phyloP scores from a whole-genome alignment of 768 basidiomycete genomes.

The Harrya chromipes region DNA sequence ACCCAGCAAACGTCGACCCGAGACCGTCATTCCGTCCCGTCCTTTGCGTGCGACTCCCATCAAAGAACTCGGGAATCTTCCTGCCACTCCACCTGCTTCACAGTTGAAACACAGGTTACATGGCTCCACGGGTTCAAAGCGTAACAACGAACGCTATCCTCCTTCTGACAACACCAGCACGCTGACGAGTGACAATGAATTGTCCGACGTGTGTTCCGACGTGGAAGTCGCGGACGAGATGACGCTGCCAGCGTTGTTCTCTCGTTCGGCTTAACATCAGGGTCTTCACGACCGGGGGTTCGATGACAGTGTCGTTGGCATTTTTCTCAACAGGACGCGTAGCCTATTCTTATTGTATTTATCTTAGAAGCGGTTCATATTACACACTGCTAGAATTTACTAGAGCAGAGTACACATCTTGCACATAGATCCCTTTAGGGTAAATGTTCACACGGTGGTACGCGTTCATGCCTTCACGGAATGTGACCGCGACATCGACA shows the following conservation, averaged over 20 bases:
- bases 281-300: conserved; percentile 5
- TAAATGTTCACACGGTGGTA: conserved; percentile 23
- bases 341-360: conserved; percentile 36
- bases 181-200: conserved; percentile 19
- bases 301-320: conserved; percentile 9
- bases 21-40: conserved; percentile 21
- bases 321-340: conserved; percentile 11
- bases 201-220: conserved; percentile 26
- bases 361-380: conserved; percentile 10
- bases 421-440: neutral
- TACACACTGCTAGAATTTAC: neutral
- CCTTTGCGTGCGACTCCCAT: conserved; percentile 2
- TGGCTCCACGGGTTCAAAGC: conserved; percentile 16
- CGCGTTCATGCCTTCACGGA: conserved; percentile 10
- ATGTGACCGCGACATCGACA: neutral
- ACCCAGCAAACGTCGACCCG: conserved; percentile 6
- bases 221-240: conserved; percentile 25
- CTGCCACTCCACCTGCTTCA: conserved; percentile 21
- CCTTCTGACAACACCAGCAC: conserved; percentile 22
- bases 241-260: conserved; percentile 9
- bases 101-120: conserved; percentile 20
- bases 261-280: conserved; percentile 17
- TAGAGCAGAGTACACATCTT: neutral
- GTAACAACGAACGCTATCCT: conserved; percentile 19
- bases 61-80: conserved; percentile 15